phyloP scores from a whole-genome alignment of 2,329 filamentous ascomycete genomes.

The Penicillium frequentans region DNA sequence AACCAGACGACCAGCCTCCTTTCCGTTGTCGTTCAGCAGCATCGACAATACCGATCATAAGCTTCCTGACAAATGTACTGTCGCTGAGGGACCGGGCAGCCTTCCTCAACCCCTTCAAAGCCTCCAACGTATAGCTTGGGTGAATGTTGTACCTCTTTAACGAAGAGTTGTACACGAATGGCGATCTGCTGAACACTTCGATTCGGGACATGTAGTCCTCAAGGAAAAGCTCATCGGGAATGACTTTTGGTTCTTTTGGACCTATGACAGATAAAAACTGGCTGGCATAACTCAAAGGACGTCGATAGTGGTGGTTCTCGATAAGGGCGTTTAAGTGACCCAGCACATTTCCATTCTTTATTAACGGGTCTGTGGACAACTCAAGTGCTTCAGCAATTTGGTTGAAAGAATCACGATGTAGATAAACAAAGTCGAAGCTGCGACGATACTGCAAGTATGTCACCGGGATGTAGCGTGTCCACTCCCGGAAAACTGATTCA shows the following conservation, averaged over 20 bases:
- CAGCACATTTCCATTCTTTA: background rate
- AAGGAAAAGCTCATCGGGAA: background rate
- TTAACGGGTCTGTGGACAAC: background rate
- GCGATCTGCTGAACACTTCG: background rate
- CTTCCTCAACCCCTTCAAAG: background rate
- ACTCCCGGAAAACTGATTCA: background rate
- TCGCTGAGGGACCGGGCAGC: background rate
- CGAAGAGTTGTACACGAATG: background rate
- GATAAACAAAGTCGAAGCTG: background rate
- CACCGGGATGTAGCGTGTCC: background rate
- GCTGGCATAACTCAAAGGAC: background rate
- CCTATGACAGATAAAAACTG: background rate
- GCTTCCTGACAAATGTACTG: background rate
- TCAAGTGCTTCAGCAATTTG: background rate
- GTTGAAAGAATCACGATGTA: background rate
- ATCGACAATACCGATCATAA: background rate
- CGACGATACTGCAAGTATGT: background rate
- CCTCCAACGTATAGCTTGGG: background rate
- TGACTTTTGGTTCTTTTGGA: background rate
- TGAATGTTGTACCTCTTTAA: background rate
- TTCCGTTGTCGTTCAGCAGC: background rate
- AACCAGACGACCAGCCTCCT: background rate
- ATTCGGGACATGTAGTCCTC: background rate
- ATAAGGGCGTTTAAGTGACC: background rate
- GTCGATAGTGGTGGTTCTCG: background rate